Evolutionary conservation across 768 basidiomycete genomes (phyloP), one percentile per base, ranked within the genome.

Genomic region (Phaeolepiota aurea): DNA sequence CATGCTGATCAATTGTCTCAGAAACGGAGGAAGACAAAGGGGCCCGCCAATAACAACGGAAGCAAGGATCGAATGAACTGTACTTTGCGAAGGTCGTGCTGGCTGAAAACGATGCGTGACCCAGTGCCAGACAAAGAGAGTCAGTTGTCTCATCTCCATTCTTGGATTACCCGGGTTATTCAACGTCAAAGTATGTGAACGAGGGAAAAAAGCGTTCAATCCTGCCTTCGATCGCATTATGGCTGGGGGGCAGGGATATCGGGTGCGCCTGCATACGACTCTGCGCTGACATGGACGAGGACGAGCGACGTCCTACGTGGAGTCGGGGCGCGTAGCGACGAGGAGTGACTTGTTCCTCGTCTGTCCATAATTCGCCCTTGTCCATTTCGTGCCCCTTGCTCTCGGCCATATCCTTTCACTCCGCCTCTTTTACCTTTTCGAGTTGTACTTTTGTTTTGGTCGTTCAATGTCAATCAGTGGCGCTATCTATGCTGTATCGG

Each of bases 141-240:
- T 83, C 52, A 46, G 71, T 58, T 20, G 32, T 38, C 40, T 14
- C 16, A 18, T 25, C 20, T 41, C 38, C 31, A 32, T 20, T 41
- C 48, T 40, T 49, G 86, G 79, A 84, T 42, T 93, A 93, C 53
- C 89, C 90, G 20, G 87, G 91, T 54, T 99, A 97, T 57, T 96
- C n/a, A n/a, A n/a, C n/a, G n/a, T n/a, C n/a, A n/a, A n/a, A n/a
- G n/a, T n/a, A n/a, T n/a, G n/a, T n/a, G n/a, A n/a, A n/a, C n/a
- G n/a, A n/a, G n/a, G n/a, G 86, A 85, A 94, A 63, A 87, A 85
- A 55, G 80, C 81, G 37, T 91, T 93, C 57, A 74, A 85, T 44
- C 68, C 77, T 19, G 67, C 81, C 5, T 89, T 82, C 53, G 72
- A 79, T 32, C 74, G 74, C 23, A 61, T 68, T 38, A 79, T 83